These are phyloP conservation scores for Colletotrichum sp. DNA, from an alignment of 2,329 filamentous ascomycete species.

Conservation along the genomic window DNA sequence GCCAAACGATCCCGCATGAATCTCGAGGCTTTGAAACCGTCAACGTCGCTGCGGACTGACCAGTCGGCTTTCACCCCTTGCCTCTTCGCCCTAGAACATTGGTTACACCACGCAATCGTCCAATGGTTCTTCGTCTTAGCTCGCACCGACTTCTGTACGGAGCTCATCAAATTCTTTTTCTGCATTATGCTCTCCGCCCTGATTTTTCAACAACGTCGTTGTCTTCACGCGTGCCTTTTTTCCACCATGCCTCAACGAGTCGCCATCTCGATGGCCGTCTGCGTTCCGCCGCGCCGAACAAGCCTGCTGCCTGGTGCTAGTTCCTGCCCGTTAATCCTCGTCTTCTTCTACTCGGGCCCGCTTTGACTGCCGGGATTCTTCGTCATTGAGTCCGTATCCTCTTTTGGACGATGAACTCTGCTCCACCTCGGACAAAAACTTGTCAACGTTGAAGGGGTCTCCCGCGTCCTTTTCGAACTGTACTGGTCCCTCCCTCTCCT, in stretches of 20 bases:
- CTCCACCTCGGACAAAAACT: constrained; percentile 84
- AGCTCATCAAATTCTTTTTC: background rate
- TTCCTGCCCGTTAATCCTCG: constrained; percentile 40
- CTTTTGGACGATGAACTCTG: constrained; percentile 69
- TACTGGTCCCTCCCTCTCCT: constrained; percentile 87
- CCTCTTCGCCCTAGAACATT: constrained; percentile 1
- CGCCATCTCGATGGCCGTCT: background rate
- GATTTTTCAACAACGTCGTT: background rate
- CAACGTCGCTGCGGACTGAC: constrained; percentile 4
- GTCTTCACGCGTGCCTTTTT: background rate
- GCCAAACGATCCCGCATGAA: constrained; percentile 11
- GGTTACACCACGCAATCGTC: constrained; percentile 5
- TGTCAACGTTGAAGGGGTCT: constrained; percentile 94
- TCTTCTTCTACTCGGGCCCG: constrained; percentile 81
- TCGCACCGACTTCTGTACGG: background rate
- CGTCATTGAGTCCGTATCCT: constrained; percentile 77
- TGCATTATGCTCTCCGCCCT: constrained; percentile 1
- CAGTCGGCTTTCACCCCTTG: background rate
- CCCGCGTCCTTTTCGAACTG: constrained; percentile 88
- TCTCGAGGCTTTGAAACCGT: constrained; percentile 1
- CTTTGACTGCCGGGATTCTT: constrained; percentile 67
- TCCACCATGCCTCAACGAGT: background rate
- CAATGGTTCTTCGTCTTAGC: background rate
- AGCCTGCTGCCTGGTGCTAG: background rate
- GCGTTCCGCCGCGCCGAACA: background rate